phyloP scores from a whole-genome alignment of 371 early-diverging fungal genomes.

The Mucor lusitanicus region DNA sequence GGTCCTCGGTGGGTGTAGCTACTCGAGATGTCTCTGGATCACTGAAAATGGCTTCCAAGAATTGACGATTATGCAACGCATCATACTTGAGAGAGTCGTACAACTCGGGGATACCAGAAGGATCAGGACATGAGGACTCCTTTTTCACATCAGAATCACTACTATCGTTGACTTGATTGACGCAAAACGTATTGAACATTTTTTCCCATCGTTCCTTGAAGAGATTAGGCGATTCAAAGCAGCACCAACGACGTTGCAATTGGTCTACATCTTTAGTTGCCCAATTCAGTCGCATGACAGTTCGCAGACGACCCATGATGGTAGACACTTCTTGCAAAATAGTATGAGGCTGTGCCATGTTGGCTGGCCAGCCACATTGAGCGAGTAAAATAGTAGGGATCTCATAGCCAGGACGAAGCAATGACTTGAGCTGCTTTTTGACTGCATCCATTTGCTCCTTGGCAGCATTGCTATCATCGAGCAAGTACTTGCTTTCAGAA shows the following conservation, averaged over 20 bases:
- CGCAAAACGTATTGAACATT: constrained; percentile 84
- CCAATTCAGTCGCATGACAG: constrained; percentile 83
- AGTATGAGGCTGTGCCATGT: constrained; percentile 62
- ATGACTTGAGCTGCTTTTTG: constrained; percentile 67
- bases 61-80: constrained; percentile 89
- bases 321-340: constrained; percentile 72
- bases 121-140: constrained; percentile 55
- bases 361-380: constrained; percentile 55
- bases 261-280: constrained; percentile 52
- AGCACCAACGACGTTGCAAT: constrained; percentile 79
- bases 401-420: constrained; percentile 57
- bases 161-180: constrained; percentile 2
- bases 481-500: constrained; percentile 81
- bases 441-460: constrained; percentile 91
- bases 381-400: constrained; percentile 47
- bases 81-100: constrained; percentile 97
- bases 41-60: constrained; percentile 72
- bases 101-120: constrained; percentile 90
- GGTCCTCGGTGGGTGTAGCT: not conserved
- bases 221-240: constrained; percentile 72
- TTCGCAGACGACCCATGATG: constrained; percentile 68
- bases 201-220: constrained; percentile 96
- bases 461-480: constrained; percentile 94
- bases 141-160: constrained; percentile 18
- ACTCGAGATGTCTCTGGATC: constrained; percentile 15